These are phyloP conservation scores for Rhodotorula taiwanensis DNA, from an alignment of 768 basidiomycete species.

Conservation along the genomic window DNA sequence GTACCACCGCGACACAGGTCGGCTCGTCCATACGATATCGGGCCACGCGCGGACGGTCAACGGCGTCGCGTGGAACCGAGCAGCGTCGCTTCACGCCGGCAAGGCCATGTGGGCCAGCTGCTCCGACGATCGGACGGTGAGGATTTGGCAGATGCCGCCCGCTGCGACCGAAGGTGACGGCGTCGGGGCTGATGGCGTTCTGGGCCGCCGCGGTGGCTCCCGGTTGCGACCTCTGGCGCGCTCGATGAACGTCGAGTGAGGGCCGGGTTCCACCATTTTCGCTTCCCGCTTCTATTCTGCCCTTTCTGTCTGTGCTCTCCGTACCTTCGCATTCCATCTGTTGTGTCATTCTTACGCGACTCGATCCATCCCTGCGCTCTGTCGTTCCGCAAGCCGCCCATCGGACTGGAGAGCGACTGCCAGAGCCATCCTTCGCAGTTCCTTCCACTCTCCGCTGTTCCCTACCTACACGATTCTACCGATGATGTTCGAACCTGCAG, in stretches of 20 bases:
- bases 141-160: constrained; percentile 61
- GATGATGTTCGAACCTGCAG: no score
- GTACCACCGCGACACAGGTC: constrained; percentile 82
- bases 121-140: constrained; percentile 82
- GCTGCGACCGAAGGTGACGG: neutral
- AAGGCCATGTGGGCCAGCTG: constrained; percentile 94
- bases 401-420: no score
- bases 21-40: constrained; percentile 72
- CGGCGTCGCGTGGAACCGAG: constrained; percentile 81
- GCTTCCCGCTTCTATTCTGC: neutral
- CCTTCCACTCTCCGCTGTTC: no score
- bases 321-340: neutral
- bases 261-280: no score
- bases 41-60: constrained; percentile 92
- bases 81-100: neutral
- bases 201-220: neutral
- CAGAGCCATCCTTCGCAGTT: no score
- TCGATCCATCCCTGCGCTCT: no score
- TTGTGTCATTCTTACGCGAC: neutral
- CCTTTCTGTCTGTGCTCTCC: neutral
- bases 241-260: no score
- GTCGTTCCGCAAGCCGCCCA: no score
- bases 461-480: no score
- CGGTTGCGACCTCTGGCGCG: constrained; percentile 3
- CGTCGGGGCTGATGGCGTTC: no score